Conservation (phyloP, 495 filamentous ascomycete species). For the Penicillium pancosmium region DNA sequence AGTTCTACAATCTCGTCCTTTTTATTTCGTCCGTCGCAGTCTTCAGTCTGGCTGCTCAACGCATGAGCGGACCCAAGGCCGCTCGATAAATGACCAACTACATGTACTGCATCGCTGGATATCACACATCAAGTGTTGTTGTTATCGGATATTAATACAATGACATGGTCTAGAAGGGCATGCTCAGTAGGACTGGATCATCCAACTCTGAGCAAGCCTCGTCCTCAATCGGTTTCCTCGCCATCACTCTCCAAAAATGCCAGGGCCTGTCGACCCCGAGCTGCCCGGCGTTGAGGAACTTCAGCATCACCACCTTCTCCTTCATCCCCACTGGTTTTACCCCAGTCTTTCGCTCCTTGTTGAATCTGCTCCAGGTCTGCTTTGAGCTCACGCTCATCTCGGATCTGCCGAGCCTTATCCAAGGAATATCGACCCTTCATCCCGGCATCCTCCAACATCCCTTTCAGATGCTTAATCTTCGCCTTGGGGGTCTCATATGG, state of each 20-base stretch:
- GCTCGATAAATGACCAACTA: slow-evolving; percentile 27
- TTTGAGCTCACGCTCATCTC: slow-evolving; percentile 77
- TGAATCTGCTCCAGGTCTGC: slow-evolving; percentile 82
- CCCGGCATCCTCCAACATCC: slow-evolving; percentile 75
- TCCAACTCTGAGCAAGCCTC: background rate
- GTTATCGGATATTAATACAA: slow-evolving; percentile 7
- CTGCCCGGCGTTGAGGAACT: slow-evolving; percentile 38
- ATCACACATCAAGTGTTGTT: slow-evolving; percentile 2
- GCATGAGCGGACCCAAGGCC: slow-evolving; percentile 55
- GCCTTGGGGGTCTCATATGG: slow-evolving; percentile 73
- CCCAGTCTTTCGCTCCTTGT: slow-evolving; percentile 78
- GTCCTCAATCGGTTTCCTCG: slow-evolving; percentile 55
- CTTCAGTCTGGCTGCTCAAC: slow-evolving; percentile 88
- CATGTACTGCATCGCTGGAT: background rate
- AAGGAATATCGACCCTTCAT: slow-evolving; percentile 87
- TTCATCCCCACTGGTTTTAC: slow-evolving; percentile 48
- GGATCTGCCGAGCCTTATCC: slow-evolving; percentile 82
- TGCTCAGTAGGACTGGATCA: too few species aligned
- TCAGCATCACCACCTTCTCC: slow-evolving; percentile 30
- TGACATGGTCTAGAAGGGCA: background rate
- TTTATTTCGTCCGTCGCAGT: slow-evolving; percentile 94
- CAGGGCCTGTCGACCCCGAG: slow-evolving; percentile 51
- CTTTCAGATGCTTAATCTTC: slow-evolving; percentile 81
- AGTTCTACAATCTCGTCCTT: slow-evolving; percentile 97
- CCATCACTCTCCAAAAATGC: slow-evolving; percentile 58